phyloP scores from a whole-genome alignment of 768 basidiomycete species.

The Pleurotus platypus region DNA sequence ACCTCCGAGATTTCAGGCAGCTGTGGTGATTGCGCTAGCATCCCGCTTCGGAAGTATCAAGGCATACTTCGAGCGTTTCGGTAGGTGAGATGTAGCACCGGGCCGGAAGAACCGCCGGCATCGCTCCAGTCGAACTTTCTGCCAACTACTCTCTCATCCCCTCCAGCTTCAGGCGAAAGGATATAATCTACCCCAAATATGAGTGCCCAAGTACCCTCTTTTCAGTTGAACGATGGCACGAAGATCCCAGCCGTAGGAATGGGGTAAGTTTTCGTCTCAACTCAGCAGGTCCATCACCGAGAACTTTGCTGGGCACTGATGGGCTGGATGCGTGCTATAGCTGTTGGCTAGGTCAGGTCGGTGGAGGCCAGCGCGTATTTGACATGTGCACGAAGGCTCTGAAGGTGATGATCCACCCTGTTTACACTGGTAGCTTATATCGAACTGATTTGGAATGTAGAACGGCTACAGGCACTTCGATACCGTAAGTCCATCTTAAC shows the following conservation, averaged over 20 bases:
- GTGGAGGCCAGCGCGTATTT: constrained; percentile 35
- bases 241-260: constrained; percentile 28
- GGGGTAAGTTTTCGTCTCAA: constrained; percentile 15
- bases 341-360: constrained; percentile 36
- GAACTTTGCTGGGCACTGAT: not conserved
- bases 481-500: constrained; percentile 19
- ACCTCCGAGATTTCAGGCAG: no score
- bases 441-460: constrained; percentile 13
- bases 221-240: constrained; percentile 24
- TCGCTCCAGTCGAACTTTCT: no score
- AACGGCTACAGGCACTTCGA: constrained; percentile 47
- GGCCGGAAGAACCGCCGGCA: no score
- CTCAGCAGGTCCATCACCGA: no score
- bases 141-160: no score
- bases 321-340: constrained; percentile 10
- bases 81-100: no score
- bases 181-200: constrained; percentile 7
- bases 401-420: constrained; percentile 19
- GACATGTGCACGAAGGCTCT: constrained; percentile 31
- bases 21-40: no score
- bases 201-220: constrained; percentile 15
- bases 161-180: no score
- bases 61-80: no score
- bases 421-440: not conserved
- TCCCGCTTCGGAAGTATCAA: no score